A percentile compares a stretch with the other conserved stretches of the same genome.
Evolutionary conservation across 768 basidiomycete genomes (phyloP).

Genomic region (Tylopilus cervinicoccineus): DNA sequence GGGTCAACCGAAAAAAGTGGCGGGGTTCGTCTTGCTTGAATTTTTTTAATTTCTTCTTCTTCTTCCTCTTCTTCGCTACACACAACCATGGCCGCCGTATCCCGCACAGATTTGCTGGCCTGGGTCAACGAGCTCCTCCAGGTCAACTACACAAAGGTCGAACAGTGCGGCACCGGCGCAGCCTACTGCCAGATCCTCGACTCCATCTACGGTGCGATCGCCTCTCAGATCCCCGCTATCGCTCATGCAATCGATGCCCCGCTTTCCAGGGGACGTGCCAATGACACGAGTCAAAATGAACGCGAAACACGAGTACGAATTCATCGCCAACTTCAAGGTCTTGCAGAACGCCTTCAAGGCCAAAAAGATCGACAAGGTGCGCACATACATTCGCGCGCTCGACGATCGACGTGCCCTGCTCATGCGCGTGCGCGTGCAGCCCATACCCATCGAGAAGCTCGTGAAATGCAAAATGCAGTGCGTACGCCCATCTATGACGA

Average conservation of each 20-base stretch:
- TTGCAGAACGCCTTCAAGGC: constrained; percentile 89
- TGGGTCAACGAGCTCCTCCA: constrained; percentile 96
- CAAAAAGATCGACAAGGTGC: constrained; percentile 91
- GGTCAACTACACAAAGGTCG: constrained; percentile 87
- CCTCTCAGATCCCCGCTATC: constrained; percentile 16
- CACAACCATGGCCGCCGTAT: constrained; percentile 52
- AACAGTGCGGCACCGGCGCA: constrained; percentile 87
- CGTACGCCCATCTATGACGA: constrained; percentile 32
- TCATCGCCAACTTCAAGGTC: constrained; percentile 91
- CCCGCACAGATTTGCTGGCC: constrained; percentile 80
- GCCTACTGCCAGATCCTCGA: constrained; percentile 96
- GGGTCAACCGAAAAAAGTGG: constrained; percentile 1
- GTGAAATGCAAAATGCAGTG: constrained; percentile 99
- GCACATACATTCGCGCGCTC: constrained; percentile 21
- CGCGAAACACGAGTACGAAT: constrained; percentile 96
- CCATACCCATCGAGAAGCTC: constrained; percentile 91
- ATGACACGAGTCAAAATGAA: constrained; percentile 94
- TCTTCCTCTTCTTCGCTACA: constrained; percentile 12
- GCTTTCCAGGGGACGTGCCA: constrained; percentile 71
- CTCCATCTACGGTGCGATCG: constrained; percentile 75
- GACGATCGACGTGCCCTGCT: neutral
- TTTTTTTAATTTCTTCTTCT: neutral
- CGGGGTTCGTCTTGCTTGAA: neutral
- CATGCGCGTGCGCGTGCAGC: constrained; percentile 41
- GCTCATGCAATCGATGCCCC: constrained; percentile 8